Conservation (phyloP, 331 rosid genomes). For the Rosa hybrid region DNA sequence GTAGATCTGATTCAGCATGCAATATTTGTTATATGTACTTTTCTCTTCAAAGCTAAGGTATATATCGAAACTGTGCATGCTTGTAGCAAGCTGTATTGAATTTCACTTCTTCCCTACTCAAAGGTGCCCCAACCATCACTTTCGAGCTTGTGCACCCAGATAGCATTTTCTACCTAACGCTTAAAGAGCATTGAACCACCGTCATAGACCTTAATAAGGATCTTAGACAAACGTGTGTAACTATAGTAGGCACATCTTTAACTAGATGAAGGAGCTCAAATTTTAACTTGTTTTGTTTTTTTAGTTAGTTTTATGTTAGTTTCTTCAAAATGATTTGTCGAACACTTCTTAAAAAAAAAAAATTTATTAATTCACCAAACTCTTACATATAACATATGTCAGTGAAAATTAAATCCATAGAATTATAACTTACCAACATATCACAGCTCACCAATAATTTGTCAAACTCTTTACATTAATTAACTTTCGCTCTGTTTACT, state of each 20-base stretch:
- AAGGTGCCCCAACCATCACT: slow-evolving; percentile 42
- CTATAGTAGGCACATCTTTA: not conserved
- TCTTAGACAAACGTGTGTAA: not conserved
- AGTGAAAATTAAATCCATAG: too few species aligned
- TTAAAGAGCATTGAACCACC: slow-evolving; percentile 2
- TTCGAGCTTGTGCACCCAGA: slow-evolving; percentile 40
- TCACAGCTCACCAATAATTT: not conserved
- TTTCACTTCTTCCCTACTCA: slow-evolving; percentile 68
- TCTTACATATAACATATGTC: too few species aligned
- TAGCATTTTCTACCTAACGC: slow-evolving; percentile 50
- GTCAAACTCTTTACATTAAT: not conserved
- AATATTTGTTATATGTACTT: slow-evolving; percentile 25
- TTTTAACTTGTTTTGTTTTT: not conserved
- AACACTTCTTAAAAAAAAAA: not conserved
- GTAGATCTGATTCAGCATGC: slow-evolving; percentile 19
- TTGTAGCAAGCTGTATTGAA: slow-evolving; percentile 24
- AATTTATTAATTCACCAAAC: too few species aligned
- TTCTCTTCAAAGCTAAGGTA: slow-evolving; percentile 77
- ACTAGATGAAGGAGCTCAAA: not conserved
- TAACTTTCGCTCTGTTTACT: not conserved
- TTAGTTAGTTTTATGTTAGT: not conserved
- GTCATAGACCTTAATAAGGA: not conserved
- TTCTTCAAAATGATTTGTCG: not conserved
- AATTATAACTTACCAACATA: too few species aligned
- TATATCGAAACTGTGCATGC: slow-evolving; percentile 23